These are phyloP conservation scores for Trichoderma endophyticum DNA, from an alignment of 2,329 filamentous ascomycete species.

Conservation along the genomic window DNA sequence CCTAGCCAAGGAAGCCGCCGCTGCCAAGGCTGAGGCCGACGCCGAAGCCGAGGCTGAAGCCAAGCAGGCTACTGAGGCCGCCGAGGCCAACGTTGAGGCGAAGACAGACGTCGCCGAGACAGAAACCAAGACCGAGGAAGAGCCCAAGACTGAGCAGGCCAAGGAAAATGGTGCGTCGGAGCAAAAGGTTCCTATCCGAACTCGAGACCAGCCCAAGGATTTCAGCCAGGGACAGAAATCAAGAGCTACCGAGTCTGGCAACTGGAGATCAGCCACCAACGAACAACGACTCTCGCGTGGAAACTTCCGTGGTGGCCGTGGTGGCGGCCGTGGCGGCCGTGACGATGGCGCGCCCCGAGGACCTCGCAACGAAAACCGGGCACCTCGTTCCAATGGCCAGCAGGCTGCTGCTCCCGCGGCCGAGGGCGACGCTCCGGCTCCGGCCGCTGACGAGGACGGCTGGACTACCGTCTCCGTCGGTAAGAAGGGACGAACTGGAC, in stretches of 20 bases:
- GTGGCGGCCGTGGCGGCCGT: constrained; percentile 43
- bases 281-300: constrained; percentile 49
- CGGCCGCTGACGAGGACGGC: constrained; percentile 55
- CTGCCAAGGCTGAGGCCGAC: constrained; percentile 44
- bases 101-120: constrained; percentile 34
- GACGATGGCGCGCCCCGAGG: constrained; percentile 41
- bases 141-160: constrained; percentile 31
- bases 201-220: constrained; percentile 45
- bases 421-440: constrained; percentile 41
- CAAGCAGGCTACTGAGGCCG: constrained; percentile 28
- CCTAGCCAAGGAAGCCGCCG: constrained; percentile 57
- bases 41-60: constrained; percentile 43
- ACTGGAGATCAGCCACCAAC: constrained; percentile 55
- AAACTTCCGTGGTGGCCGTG: constrained; percentile 35
- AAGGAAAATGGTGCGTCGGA: constrained; percentile 40
- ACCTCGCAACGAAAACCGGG: constrained; percentile 44
- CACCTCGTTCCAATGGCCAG: constrained; percentile 48
- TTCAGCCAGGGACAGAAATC: constrained; percentile 48
- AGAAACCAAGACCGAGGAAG: constrained; percentile 30
- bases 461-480: constrained; percentile 55
- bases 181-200: constrained; percentile 45
- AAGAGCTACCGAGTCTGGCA: constrained; percentile 55
- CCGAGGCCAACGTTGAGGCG: constrained; percentile 34
- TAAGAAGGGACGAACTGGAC: constrained; percentile 38
- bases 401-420: constrained; percentile 32